Percentiles rank a stretch among this genome's conserved stretches.
Evolutionary conservation across 179 eudicot genomes (phyloP).

Genomic region (Camellia oleifera): DNA sequence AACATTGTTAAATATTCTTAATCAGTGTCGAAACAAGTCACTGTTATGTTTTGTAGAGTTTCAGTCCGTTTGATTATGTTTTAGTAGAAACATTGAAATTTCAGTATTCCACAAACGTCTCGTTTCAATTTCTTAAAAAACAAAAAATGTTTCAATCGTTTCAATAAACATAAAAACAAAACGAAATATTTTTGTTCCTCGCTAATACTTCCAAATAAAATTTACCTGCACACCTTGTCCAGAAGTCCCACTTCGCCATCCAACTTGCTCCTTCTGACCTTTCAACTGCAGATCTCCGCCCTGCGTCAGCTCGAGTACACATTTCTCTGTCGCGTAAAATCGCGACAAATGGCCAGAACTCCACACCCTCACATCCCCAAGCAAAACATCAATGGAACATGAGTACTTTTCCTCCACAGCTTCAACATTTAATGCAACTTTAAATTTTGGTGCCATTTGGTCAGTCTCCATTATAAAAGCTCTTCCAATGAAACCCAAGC

Average conservation of each 20-base stretch:
- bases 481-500: conserved; percentile 53
- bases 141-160: too few relatives aligned
- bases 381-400: conserved; percentile 71
- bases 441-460: conserved; percentile 45
- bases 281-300: conserved; percentile 65
- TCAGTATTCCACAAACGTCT: too few relatives aligned
- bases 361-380: conserved; percentile 81
- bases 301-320: conserved; percentile 63
- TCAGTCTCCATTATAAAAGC: conserved; percentile 77
- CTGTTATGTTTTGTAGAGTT: too few relatives aligned
- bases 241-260: conserved; percentile 83
- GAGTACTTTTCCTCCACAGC: conserved; percentile 44
- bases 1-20: too few relatives aligned
- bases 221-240: conserved; percentile 93
- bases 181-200: too few relatives aligned
- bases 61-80: too few relatives aligned
- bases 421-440: conserved; percentile 65
- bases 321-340: conserved; percentile 53
- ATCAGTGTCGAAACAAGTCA: too few relatives aligned
- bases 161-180: too few relatives aligned
- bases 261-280: conserved; percentile 45
- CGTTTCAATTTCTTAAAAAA: too few relatives aligned
- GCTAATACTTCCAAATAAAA: not conserved
- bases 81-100: too few relatives aligned
- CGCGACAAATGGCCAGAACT: conserved; percentile 63